Percentiles rank a stretch among this genome's conserved stretches.
phyloP scores from a whole-genome alignment of 75 land plant genomes.

The Cunninghamia lanceolata region DNA sequence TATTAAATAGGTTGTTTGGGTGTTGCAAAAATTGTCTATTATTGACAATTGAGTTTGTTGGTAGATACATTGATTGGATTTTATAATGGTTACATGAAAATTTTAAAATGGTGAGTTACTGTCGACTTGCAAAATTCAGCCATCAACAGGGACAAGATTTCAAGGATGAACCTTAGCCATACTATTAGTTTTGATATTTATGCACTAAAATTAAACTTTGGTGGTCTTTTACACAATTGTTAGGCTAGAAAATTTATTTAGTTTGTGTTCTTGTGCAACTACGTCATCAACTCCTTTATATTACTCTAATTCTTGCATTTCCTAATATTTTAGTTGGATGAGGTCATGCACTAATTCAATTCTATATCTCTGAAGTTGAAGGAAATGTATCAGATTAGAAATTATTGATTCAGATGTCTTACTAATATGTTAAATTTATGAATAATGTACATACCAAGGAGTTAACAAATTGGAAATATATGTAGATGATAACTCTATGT shows the following conservation, averaged over 20 bases:
- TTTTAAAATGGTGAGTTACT: conserved; percentile 57
- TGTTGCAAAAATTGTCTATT: too few species aligned
- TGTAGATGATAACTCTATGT: conserved; percentile 95
- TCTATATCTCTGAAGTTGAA: conserved; percentile 89
- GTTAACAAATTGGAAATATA: neutral
- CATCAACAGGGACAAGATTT: neutral
- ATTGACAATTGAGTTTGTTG: too few species aligned
- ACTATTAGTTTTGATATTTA: neutral
- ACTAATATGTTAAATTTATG: neutral
- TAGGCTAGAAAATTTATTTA: neutral
- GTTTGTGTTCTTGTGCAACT: neutral
- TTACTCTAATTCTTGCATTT: neutral
- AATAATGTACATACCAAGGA: neutral
- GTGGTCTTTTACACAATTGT: neutral
- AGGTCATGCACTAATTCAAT: conserved; percentile 97
- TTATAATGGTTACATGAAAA: too few species aligned
- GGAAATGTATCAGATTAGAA: conserved; percentile 95
- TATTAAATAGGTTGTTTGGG: too few species aligned
- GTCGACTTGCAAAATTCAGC: neutral
- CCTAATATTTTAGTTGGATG: conserved; percentile 63
- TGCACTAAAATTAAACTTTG: neutral
- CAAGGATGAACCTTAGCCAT: neutral
- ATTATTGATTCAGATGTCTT: neutral
- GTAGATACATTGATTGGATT: too few species aligned
- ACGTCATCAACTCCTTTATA: neutral